Conservation (phyloP, 2,329 filamentous ascomycete species). For the Xylariaceae sp. region DNA sequence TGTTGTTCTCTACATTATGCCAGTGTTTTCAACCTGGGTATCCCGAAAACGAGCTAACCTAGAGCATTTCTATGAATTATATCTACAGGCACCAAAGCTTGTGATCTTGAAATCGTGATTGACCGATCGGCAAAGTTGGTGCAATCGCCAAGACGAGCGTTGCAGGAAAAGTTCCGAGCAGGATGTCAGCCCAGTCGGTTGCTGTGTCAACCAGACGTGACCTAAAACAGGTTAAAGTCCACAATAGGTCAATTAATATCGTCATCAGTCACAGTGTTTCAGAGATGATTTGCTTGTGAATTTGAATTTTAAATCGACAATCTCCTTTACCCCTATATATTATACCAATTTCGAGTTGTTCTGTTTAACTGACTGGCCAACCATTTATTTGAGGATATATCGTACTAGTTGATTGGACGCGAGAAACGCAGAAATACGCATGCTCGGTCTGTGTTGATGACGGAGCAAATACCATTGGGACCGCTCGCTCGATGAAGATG, state of each 20-base stretch:
- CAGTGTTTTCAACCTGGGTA: too few relatives aligned
- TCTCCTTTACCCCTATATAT: not conserved
- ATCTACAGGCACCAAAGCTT: not conserved
- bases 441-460: not conserved
- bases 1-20: too few relatives aligned
- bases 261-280: slow-evolving; percentile 2
- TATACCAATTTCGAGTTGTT: not conserved
- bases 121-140: not conserved
- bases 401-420: too few relatives aligned
- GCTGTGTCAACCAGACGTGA: slow-evolving; percentile 9
- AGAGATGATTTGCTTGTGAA: too few relatives aligned
- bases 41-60: too few relatives aligned
- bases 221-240: slow-evolving; percentile 20
- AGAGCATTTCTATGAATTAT: not conserved
- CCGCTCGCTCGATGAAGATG: slow-evolving; percentile 29
- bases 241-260: slow-evolving; percentile 1
- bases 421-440: too few relatives aligned
- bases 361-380: too few relatives aligned
- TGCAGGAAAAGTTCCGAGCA: not conserved
- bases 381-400: too few relatives aligned
- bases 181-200: too few relatives aligned
- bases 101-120: not conserved
- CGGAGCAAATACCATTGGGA: too few relatives aligned
- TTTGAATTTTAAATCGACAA: not conserved
- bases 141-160: not conserved